These are phyloP conservation scores for Psilocybe sp. DNA, from an alignment of 768 basidiomycete genomes.

Conservation along the genomic window DNA sequence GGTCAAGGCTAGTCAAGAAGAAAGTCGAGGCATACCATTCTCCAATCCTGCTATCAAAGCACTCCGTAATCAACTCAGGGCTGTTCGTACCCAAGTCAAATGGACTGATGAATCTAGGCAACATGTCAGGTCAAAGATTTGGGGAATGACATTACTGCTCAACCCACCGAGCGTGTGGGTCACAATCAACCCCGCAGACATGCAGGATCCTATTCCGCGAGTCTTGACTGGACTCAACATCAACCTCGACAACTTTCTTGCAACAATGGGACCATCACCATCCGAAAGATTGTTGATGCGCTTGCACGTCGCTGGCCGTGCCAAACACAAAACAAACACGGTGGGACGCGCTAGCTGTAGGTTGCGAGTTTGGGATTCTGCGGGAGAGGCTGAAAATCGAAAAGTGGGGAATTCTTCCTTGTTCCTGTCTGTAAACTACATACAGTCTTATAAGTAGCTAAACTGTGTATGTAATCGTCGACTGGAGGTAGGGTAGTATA, in stretches of 20 bases:
- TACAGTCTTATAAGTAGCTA: too few species aligned
- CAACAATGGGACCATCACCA: constrained; percentile 1
- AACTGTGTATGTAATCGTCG: too few species aligned
- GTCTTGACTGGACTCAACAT: constrained; percentile 18
- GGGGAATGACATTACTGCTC: constrained; percentile 26
- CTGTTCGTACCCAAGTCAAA: constrained; percentile 18
- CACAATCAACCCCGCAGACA: constrained; percentile 40
- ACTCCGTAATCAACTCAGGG: constrained; percentile 22
- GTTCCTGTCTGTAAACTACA: too few species aligned
- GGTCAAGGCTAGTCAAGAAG: not conserved
- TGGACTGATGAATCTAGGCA: constrained; percentile 31
- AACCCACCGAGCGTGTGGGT: constrained; percentile 37
- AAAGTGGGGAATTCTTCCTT: too few species aligned
- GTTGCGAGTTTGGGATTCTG: too few species aligned
- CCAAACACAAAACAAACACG: too few species aligned
- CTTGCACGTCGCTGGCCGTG: too few species aligned
- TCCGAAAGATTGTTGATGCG: too few species aligned
- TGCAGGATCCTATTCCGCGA: constrained; percentile 34
- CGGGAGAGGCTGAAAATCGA: constrained; percentile 5
- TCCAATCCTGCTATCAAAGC: constrained; percentile 23
- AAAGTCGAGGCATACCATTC: constrained; percentile 5
- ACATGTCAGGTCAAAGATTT: constrained; percentile 28
- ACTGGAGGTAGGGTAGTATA: too few species aligned
- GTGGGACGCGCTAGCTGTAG: too few species aligned
- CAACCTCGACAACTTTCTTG: constrained; percentile 35